A percentile compares a stretch with the other conserved stretches of the same genome.
These are phyloP conservation scores for Neurospora discreta DNA, from an alignment of 495 filamentous ascomycete species.

Conservation along the genomic window DNA sequence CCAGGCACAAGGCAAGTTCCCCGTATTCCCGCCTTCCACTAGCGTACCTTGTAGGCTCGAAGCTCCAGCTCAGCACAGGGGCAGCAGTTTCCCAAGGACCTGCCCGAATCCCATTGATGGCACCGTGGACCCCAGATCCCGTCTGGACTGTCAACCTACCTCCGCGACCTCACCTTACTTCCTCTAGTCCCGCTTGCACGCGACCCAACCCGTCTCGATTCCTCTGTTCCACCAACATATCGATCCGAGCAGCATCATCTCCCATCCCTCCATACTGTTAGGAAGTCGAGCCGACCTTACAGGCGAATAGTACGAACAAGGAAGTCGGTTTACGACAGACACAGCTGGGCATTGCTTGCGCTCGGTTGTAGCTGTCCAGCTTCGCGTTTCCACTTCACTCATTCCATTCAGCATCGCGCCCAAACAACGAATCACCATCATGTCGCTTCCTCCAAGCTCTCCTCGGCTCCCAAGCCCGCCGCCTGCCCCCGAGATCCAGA, in stretches of 20 bases:
- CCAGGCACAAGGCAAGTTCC: not conserved
- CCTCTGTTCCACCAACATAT: not conserved
- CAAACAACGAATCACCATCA: conserved; percentile 11
- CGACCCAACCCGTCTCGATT: not conserved
- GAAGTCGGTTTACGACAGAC: not conserved
- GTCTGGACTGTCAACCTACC: not conserved
- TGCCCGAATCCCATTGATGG: not conserved
- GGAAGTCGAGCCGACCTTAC: not conserved
- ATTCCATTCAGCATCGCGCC: not conserved
- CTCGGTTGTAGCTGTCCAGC: not conserved
- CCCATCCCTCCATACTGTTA: not conserved
- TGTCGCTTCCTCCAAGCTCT: conserved; percentile 63
- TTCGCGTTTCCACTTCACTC: not conserved
- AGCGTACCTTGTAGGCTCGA: not conserved
- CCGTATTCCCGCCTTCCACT: not conserved
- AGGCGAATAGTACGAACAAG: not conserved
- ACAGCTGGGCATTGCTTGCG: not conserved
- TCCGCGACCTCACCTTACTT: not conserved
- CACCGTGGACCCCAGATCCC: not conserved
- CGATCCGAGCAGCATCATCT: not conserved
- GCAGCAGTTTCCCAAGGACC: not conserved
- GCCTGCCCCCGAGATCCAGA: conserved; percentile 81
- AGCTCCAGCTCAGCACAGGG: not conserved
- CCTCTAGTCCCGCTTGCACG: not conserved
- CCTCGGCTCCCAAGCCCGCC: conserved; percentile 82